Conservation (phyloP, 2,329 filamentous ascomycete genomes). For the Venturia nashicola region DNA sequence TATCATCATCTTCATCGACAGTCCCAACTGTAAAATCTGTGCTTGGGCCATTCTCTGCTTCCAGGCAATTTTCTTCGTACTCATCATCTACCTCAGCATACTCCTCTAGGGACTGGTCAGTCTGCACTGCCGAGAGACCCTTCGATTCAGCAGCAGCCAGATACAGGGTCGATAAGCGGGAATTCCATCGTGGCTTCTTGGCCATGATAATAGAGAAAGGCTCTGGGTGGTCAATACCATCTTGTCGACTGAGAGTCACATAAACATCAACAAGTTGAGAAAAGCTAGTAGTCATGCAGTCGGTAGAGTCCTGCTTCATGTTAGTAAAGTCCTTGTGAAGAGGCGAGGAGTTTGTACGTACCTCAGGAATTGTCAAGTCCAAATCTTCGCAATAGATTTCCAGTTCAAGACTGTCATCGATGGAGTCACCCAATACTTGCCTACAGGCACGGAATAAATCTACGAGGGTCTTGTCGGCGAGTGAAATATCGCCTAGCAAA, state of each 20-base stretch:
- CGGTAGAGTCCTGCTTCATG: slow-evolving; percentile 33
- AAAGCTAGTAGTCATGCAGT: slow-evolving; percentile 17
- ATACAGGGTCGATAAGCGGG: slow-evolving; percentile 39
- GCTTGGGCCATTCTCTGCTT: background rate
- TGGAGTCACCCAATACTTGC: slow-evolving; percentile 39
- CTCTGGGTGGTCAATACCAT: slow-evolving; percentile 38
- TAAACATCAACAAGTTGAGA: slow-evolving; percentile 47
- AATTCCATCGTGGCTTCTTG: slow-evolving; percentile 40
- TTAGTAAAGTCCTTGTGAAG: slow-evolving; percentile 14
- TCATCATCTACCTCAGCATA: background rate
- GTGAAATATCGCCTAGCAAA: slow-evolving; percentile 42
- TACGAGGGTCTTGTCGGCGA: slow-evolving; percentile 40
- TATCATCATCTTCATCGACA: background rate
- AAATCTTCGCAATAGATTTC: slow-evolving; percentile 42
- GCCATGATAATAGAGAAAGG: slow-evolving; percentile 47
- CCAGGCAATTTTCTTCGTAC: background rate
- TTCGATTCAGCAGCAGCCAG: slow-evolving; percentile 43
- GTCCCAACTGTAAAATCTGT: background rate
- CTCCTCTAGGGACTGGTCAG: background rate
- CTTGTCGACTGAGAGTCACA: slow-evolving; percentile 45
- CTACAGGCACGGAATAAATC: slow-evolving; percentile 46
- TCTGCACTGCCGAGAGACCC: slow-evolving; percentile 30
- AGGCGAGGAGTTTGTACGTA: slow-evolving; percentile 22
- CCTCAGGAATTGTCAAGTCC: slow-evolving; percentile 45
- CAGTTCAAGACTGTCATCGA: slow-evolving; percentile 45